phyloP scores from a whole-genome alignment of 1,284 basidiomycete genomes.

The Jaminaea rosea region DNA sequence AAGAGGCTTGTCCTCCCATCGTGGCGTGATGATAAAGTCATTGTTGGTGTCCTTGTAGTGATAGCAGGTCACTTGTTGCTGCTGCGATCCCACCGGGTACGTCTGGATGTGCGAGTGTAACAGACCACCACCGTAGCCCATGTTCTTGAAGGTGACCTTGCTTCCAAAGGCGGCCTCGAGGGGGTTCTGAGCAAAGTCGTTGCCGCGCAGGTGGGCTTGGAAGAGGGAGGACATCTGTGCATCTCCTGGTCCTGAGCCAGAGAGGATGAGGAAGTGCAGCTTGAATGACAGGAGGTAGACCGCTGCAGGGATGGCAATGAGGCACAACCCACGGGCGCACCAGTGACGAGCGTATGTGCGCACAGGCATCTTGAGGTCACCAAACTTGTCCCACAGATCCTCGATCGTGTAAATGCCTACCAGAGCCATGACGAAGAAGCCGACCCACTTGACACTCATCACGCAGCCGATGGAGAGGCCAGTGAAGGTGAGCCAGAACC shows the following conservation, averaged over 20 bases:
- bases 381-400: conserved; percentile 97
- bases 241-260: conserved; percentile 88
- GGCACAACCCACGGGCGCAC: conserved; percentile 72
- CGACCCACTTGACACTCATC: conserved; percentile 94
- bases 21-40: conserved; percentile 73
- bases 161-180: conserved; percentile 79
- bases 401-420: conserved; percentile 94
- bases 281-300: conserved; percentile 95
- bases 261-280: conserved; percentile 86
- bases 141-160: conserved; percentile 87
- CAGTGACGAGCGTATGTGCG: conserved; percentile 81
- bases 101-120: conserved; percentile 93
- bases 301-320: conserved; percentile 79
- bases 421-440: conserved; percentile 84
- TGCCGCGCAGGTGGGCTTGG: conserved; percentile 91
- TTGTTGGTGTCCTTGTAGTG: conserved; percentile 99
- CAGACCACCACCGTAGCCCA: conserved; percentile 92
- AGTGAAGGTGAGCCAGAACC: conserved; percentile 84
- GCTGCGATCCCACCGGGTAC: conserved; percentile 80
- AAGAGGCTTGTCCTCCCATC: conserved; percentile 57
- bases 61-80: conserved; percentile 98
- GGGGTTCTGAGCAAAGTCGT: conserved; percentile 65
- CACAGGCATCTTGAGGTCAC: conserved; percentile 82
- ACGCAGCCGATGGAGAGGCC: conserved; percentile 90
- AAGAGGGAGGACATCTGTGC: conserved; percentile 97